Evolutionary conservation across 2,329 filamentous ascomycete genomes (phyloP), one percentile per base, ranked within the genome.

Genomic region (Cryoendolithus antarcticus): DNA sequence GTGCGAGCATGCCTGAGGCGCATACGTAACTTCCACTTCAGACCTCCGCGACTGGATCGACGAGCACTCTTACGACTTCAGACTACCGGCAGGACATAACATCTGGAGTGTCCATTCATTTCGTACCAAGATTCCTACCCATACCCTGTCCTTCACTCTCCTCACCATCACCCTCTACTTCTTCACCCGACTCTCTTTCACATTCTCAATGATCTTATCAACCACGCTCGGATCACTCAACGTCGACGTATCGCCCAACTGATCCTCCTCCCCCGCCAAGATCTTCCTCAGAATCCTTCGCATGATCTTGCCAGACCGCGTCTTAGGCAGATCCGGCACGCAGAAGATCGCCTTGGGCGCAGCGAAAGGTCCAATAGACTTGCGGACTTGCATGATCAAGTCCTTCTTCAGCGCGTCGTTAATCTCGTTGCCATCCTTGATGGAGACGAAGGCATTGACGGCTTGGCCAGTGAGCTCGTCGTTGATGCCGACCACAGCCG

Each of bases 251-350:
- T 98, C 91, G 53, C 91, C 91, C 39, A 98, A 71, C 65, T 93
- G 88, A 62, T 98, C 91, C 65, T 95, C 89, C 70, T 98, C 91
- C 29, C 89, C 89, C 10, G 88, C 88, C 51, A 98, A 66, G 57
- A 98, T 93, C 84, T 98, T 98, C 55, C 91, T 76, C 69, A 98
- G 66, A 58, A 98, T 93, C 48, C 91, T 80, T 47, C 91, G 77
- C 91, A 98, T 98, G 58, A 98, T 98, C 81, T 98, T 98, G 50
- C 91, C 91, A 52, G 84, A 93, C 52, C 91, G 75, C 30, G 91
- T 98, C 78, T 98, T 96, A 55, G 91, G 91, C 48, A 98, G 74
- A 60, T 98, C 91, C 3, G 86, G 82, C 33, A 98, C 83, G 39
- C 93, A 76, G 60, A 79, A 91, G 47, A 98, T 80, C 12, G 82